Evolutionary conservation across 2,329 filamentous ascomycete genomes (phyloP).

Genomic region (Beauveria sp.): DNA sequence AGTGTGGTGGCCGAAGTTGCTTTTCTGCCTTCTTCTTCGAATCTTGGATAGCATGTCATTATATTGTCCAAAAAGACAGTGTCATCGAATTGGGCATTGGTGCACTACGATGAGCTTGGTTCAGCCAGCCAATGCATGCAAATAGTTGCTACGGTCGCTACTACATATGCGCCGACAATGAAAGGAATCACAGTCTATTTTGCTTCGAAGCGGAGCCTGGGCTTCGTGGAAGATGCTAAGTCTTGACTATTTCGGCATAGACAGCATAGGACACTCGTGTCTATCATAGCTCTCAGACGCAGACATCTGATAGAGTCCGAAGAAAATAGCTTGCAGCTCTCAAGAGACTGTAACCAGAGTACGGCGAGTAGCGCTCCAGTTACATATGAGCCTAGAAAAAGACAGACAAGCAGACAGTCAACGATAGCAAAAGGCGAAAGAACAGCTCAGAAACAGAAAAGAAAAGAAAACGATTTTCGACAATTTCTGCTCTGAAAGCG

Average conservation of each 20-base stretch:
- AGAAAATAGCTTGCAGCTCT: conserved; percentile 29
- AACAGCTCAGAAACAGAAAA: conserved; percentile 11
- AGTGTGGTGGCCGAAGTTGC: background rate
- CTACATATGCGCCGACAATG: background rate
- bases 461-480: conserved; percentile 27
- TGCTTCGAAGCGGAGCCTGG: background rate
- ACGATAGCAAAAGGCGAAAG: conserved; percentile 60
- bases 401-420: conserved; percentile 18
- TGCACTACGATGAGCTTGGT: background rate
- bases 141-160: background rate
- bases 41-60: background rate
- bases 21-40: background rate
- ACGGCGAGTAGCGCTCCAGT: conserved; percentile 53
- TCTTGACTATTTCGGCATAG: conserved; percentile 20
- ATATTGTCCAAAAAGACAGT: background rate
- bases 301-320: conserved; percentile 37
- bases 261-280: conserved; percentile 26
- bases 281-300: conserved; percentile 40
- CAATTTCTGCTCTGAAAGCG: conserved; percentile 32
- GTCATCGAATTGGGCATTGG: background rate
- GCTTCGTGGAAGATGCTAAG: conserved; percentile 3
- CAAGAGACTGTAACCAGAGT: conserved; percentile 45
- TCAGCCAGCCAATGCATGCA: background rate
- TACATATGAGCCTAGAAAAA: conserved; percentile 55
- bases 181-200: background rate